Conservation (phyloP, 495 filamentous ascomycete species). For the Echria macrotheca region DNA sequence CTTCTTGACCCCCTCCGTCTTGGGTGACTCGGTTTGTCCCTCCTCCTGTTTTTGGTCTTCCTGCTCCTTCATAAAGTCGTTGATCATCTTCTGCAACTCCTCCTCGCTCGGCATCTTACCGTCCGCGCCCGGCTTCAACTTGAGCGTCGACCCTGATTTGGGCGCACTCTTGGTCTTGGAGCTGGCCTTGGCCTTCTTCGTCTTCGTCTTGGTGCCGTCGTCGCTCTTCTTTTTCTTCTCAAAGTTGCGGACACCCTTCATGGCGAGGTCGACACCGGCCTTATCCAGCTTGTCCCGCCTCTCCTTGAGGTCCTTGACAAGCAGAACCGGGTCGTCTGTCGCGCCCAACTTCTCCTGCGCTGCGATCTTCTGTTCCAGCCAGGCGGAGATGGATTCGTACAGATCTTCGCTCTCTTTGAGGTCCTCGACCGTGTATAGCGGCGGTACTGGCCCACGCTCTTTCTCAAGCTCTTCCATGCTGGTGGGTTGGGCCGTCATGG, state of each 20-base stretch:
- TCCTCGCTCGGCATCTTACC: conserved; percentile 37
- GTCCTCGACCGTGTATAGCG: conserved; percentile 58
- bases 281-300: conserved; percentile 59
- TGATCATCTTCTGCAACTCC: conserved; percentile 47
- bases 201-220: conserved; percentile 37
- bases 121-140: conserved; percentile 33
- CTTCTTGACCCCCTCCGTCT: conserved; percentile 33
- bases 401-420: conserved; percentile 49
- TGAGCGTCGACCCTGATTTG: conserved; percentile 33
- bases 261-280: conserved; percentile 61
- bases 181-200: conserved; percentile 36
- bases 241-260: conserved; percentile 63
- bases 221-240: conserved; percentile 46
- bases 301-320: conserved; percentile 57
- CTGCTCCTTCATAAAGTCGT: conserved; percentile 37
- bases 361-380: conserved; percentile 63
- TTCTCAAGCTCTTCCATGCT: conserved; percentile 35
- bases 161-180: conserved; percentile 36
- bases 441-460: conserved; percentile 40
- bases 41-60: conserved; percentile 26
- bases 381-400: conserved; percentile 45
- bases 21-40: conserved; percentile 13
- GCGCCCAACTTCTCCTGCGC: conserved; percentile 61
- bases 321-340: conserved; percentile 66
- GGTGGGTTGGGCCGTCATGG: conserved; percentile 33